Evolutionary conservation across 257 asterid genomes (phyloP).

Genomic region (Asclepias syriaca): DNA sequence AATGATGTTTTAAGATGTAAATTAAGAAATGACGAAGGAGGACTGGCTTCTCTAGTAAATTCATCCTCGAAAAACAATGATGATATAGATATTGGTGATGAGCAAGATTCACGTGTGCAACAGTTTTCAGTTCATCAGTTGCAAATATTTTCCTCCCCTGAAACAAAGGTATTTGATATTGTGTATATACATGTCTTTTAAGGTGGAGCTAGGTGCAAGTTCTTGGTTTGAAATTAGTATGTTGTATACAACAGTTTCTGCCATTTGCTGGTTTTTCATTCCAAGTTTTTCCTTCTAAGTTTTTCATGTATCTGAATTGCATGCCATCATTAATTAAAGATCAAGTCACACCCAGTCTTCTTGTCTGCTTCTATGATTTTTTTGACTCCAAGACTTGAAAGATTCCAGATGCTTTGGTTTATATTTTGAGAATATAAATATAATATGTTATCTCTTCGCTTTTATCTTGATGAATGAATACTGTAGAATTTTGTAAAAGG

Average conservation of each 20-base stretch:
- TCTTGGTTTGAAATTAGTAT: background rate
- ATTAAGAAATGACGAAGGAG: constrained; percentile 31
- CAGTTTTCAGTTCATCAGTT: constrained; percentile 30
- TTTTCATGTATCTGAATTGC: background rate
- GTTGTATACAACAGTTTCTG: background rate
- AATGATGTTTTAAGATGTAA: constrained; percentile 26
- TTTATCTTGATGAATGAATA: background rate
- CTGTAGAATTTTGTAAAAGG: background rate
- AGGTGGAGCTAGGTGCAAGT: background rate
- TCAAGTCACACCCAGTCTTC: background rate
- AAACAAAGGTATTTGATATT: constrained; percentile 46
- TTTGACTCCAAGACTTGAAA: background rate
- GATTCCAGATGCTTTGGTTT: background rate
- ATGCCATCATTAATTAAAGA: background rate
- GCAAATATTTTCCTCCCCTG: constrained; percentile 28
- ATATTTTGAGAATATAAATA: background rate
- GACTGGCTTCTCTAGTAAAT: constrained; percentile 28
- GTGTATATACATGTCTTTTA: background rate
- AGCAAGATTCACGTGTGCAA: constrained; percentile 20
- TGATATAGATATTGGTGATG: constrained; percentile 32
- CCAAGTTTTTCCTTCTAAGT: background rate
- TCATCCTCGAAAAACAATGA: constrained; percentile 34
- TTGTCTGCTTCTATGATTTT: background rate
- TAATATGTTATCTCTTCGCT: background rate
- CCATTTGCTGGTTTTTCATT: background rate